These are phyloP conservation scores for Anthracocystis walkeri DNA, from an alignment of 1,284 basidiomycete species.

Conservation along the genomic window DNA sequence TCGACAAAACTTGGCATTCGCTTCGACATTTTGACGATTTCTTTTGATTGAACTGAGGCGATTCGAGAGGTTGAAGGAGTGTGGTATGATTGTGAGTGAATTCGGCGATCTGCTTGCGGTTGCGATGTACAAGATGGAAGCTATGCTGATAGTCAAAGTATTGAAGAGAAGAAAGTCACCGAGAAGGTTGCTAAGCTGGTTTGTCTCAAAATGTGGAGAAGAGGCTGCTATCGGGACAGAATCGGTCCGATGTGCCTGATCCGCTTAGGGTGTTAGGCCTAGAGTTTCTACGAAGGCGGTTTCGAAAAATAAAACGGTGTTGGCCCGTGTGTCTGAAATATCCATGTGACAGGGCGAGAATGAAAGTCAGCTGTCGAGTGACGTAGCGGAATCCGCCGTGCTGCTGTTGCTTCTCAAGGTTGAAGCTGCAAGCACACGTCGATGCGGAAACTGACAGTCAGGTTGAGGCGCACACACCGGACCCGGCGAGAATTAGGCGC, in stretches of 20 bases:
- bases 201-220: slow-evolving; percentile 28
- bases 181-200: slow-evolving; percentile 1
- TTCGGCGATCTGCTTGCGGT: background rate
- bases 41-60: background rate
- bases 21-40: slow-evolving; percentile 34
- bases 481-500: background rate
- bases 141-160: too few relatives aligned
- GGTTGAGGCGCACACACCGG: background rate
- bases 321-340: slow-evolving; percentile 20
- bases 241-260: too few relatives aligned
- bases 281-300: too few relatives aligned
- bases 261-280: too few relatives aligned
- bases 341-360: slow-evolving; percentile 16
- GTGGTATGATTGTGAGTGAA: too few relatives aligned
- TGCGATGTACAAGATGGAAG: background rate
- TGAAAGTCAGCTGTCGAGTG: slow-evolving; percentile 24
- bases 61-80: too few relatives aligned
- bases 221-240: too few relatives aligned
- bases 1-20: slow-evolving; percentile 54
- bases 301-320: background rate
- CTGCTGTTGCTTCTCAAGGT: too few relatives aligned
- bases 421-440: slow-evolving; percentile 4
- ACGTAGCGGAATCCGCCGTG: slow-evolving; percentile 20
- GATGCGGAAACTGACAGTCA: background rate
- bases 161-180: background rate